phyloP scores from a whole-genome alignment of 2,329 filamentous ascomycete genomes.

The Penicillium polonicum region DNA sequence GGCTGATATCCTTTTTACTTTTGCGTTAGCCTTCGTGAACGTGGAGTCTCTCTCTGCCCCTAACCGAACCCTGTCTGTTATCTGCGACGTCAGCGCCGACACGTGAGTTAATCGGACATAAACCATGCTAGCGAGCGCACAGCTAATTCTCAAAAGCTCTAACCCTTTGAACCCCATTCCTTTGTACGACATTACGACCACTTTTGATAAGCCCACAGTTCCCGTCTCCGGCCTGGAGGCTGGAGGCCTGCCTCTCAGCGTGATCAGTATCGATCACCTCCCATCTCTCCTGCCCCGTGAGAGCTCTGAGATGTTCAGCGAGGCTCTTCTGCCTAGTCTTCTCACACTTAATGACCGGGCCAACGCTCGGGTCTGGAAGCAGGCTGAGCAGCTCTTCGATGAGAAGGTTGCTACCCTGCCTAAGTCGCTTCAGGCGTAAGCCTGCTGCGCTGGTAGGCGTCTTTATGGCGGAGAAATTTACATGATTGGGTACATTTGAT shows the following conservation, averaged over 20 bases:
- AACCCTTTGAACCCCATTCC: slow-evolving; percentile 58
- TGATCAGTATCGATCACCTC: slow-evolving; percentile 87
- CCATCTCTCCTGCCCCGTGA: slow-evolving; percentile 82
- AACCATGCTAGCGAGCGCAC: neutral
- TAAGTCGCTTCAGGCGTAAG: slow-evolving; percentile 26
- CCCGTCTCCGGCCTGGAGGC: slow-evolving; percentile 58
- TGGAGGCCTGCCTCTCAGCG: slow-evolving; percentile 62
- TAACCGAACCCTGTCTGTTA: slow-evolving; percentile 71
- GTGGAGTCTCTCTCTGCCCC: slow-evolving; percentile 64
- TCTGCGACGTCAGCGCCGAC: slow-evolving; percentile 67
- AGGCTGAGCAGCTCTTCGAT: slow-evolving; percentile 79
- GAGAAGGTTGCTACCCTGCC: slow-evolving; percentile 75
- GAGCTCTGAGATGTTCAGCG: slow-evolving; percentile 80
- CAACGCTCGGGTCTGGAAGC: slow-evolving; percentile 72
- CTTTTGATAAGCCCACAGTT: slow-evolving; percentile 85
- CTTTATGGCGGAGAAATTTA: slow-evolving; percentile 6
- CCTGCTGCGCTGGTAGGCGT: neutral
- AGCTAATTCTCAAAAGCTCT: slow-evolving; percentile 32
- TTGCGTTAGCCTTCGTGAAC: slow-evolving; percentile 64
- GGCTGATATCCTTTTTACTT: neutral
- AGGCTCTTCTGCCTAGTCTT: slow-evolving; percentile 73
- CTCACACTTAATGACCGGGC: slow-evolving; percentile 73
- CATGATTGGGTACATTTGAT: slow-evolving; percentile 18
- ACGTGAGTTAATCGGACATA: slow-evolving; percentile 45
- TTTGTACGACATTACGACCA: slow-evolving; percentile 80